Evolutionary conservation across 1,284 basidiomycete genomes (phyloP).

Genomic region (Melampsora larici-populina): DNA sequence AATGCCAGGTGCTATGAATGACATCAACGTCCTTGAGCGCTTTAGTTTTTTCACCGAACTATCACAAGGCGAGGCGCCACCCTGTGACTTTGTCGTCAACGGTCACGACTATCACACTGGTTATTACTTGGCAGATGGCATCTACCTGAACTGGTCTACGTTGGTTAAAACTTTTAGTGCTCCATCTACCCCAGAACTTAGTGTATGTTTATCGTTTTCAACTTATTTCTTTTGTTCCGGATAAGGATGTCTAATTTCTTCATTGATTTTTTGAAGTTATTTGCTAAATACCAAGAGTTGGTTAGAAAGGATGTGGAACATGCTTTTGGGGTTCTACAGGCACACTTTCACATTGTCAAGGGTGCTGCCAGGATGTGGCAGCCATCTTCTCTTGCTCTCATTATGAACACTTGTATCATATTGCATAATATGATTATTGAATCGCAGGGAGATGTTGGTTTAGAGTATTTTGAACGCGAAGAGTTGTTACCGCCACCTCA

Average conservation of each 20-base stretch:
- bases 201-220: no score
- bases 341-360: not conserved
- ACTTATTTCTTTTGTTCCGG: no score
- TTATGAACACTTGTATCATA: no score
- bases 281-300: not conserved
- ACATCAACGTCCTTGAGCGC: not conserved
- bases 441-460: not conserved
- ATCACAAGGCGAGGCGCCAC: not conserved
- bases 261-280: not conserved
- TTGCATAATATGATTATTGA: no score
- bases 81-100: not conserved
- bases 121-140: not conserved
- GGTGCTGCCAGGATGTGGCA: no score
- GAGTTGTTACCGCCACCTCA: not conserved
- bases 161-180: conserved; percentile 1
- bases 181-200: not conserved
- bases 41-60: not conserved
- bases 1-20: not conserved
- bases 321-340: conserved; percentile 7
- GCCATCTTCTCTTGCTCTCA: no score
- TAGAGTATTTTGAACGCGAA: not conserved
- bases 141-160: not conserved
- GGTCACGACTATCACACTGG: not conserved
- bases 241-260: no score
- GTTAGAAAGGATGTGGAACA: not conserved